A percentile compares a stretch with the other conserved stretches of the same genome.
These are phyloP conservation scores for Mortierella sp. DNA, from an alignment of 371 early-diverging fungal genomes.

Conservation along the genomic window DNA sequence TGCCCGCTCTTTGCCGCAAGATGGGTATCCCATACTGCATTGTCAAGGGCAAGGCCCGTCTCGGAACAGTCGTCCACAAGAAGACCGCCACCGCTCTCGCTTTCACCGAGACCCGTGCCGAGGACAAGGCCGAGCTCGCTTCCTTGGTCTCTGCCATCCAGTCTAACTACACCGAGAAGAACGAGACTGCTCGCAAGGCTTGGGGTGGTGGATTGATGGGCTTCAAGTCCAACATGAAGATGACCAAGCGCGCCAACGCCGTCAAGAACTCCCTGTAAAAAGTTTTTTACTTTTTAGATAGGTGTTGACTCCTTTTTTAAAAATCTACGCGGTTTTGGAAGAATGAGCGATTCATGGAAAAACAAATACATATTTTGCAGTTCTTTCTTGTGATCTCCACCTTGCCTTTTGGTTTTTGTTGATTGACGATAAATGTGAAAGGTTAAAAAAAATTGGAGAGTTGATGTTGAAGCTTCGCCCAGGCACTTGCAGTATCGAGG, in stretches of 20 bases:
- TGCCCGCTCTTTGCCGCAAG: conserved; percentile 99
- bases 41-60: conserved; percentile 98
- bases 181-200: conserved; percentile 88
- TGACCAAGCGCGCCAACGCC: conserved; percentile 82
- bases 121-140: conserved; percentile 96
- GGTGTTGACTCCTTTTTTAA: neutral
- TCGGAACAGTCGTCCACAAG: conserved; percentile 99
- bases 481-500: no score
- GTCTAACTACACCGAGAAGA: conserved; percentile 94
- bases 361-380: conserved; percentile 32
- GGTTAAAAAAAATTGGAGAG: no score
- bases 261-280: conserved; percentile 70
- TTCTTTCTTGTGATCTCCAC: conserved; percentile 13
- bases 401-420: neutral
- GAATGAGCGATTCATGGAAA: conserved; percentile 38
- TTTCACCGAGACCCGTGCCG: conserved; percentile 94
- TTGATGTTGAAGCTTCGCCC: no score
- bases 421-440: neutral
- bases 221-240: conserved; percentile 89
- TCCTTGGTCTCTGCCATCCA: conserved; percentile 92
- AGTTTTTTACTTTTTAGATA: conserved; percentile 2
- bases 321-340: conserved; percentile 8
- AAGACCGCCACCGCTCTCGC: conserved; percentile 99
- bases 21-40: conserved; percentile 99
- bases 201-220: conserved; percentile 99